Evolutionary conservation across 768 basidiomycete species (phyloP), one percentile per base, ranked within the genome.

Genomic region (Lactarius evosmus): DNA sequence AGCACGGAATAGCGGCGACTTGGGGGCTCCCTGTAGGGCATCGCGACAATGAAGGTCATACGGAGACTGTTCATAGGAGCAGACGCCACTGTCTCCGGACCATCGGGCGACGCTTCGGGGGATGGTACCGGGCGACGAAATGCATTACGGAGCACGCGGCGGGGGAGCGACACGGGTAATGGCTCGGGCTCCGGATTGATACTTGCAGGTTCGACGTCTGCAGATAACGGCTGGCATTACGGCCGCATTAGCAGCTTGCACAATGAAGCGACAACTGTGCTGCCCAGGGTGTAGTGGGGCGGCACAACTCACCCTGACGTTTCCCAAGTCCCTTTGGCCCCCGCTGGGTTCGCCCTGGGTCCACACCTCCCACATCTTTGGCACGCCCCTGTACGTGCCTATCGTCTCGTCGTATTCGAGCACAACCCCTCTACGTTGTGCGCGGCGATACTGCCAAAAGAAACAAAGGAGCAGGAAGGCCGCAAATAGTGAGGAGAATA

Each of bases 351-450:
- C 65, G 17, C 36, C 56, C 25, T 52, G 41, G 6, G 51, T 40
- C 62, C 65, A 66, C n/a, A 64, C 62, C 57, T 66, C 62, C 62
- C 65, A 66, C 22, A 66, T 1, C 16, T 59, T 34, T 7, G 65
- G 65, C 41, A 46, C 40, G 41, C 49, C 27, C 32, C 22, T 51
- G 25, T 30, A 7, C 5, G 19, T 7, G 17, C 46, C 44, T 11
- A 19, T 49, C n/a, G 17, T 27, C 29, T 58, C 65, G n/a, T 58
- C 64, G 27, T 36, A 46, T 14, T 61, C 53, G 17, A 27, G 55
- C 17, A 19, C 9, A 4, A 49, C 9, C 12, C 8, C 41, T 12
- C 41, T 16, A 7, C 33, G 60, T 27, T 22, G 56, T 36, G 22
- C 19, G 11, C 56, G 58, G 8, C 40, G 49, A 8, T 38, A 33